Percentiles rank a stretch among this genome's conserved stretches.
phyloP scores from a whole-genome alignment of 208 protist genomes.

The Leishmania martiniquensis region DNA sequence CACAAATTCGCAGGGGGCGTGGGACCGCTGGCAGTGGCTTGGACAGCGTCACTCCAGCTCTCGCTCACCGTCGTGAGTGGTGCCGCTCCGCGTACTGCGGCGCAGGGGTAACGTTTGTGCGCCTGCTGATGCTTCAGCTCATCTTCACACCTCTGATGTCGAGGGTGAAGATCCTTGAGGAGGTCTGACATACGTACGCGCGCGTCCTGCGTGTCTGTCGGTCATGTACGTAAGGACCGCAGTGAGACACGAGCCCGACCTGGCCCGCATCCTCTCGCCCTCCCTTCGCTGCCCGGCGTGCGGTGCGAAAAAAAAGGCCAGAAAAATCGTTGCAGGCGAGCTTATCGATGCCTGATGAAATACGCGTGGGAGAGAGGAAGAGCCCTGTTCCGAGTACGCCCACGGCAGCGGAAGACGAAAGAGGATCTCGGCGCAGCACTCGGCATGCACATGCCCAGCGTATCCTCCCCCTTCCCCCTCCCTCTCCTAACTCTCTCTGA shows the following conservation, averaged over 20 bases:
- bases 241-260: not conserved
- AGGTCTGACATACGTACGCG: constrained; percentile 1
- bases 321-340: not conserved
- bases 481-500: not conserved
- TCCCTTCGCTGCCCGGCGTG: not conserved
- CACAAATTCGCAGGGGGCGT: not conserved
- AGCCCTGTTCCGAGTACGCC: not conserved
- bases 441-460: not conserved
- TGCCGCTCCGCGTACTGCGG: not conserved
- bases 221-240: not conserved
- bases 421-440: not conserved
- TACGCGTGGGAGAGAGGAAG: too few relatives aligned
- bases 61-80: not conserved
- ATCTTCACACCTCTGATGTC: constrained; percentile 22
- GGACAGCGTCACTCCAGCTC: not conserved
- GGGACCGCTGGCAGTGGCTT: not conserved
- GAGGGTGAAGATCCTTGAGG: constrained; percentile 14
- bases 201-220: not conserved
- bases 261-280: not conserved
- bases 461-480: not conserved
- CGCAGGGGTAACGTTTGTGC: not conserved
- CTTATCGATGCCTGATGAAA: not conserved
- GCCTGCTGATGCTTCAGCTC: constrained; percentile 1
- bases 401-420: not conserved
- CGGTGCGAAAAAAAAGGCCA: not conserved